Evolutionary conservation across 768 basidiomycete genomes (phyloP).

Genomic region (Boletellus emodensis): DNA sequence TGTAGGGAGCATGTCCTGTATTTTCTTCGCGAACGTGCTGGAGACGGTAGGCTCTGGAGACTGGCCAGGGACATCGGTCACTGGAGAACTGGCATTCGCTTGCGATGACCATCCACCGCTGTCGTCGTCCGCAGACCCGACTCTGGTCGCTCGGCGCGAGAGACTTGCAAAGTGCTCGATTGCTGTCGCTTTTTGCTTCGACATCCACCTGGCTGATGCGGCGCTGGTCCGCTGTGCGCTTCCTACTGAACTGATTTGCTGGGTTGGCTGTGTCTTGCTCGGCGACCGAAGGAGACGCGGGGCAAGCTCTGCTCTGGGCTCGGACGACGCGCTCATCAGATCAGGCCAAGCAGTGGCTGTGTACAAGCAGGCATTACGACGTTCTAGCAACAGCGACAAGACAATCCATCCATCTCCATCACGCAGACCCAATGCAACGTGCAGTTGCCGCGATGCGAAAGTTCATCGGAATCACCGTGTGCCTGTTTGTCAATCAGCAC

Average conservation of each 20-base stretch:
- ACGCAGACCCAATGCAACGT: constrained; percentile 48
- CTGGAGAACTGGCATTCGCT: constrained; percentile 3
- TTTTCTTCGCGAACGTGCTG: constrained; percentile 44
- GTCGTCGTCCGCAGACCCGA: background rate
- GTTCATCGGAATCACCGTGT: constrained; percentile 69
- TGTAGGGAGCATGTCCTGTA: constrained; percentile 49
- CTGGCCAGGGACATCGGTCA: constrained; percentile 11
- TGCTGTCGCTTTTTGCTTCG: constrained; percentile 14
- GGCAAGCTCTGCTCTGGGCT: background rate
- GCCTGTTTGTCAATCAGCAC: constrained; percentile 40
- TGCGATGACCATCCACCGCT: constrained; percentile 6
- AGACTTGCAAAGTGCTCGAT: constrained; percentile 17
- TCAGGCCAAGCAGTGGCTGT: no score
- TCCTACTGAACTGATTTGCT: constrained; percentile 7
- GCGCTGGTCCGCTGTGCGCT: constrained; percentile 3
- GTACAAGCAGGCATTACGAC: background rate
- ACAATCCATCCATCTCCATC: constrained; percentile 1
- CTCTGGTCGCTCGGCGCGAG: constrained; percentile 9
- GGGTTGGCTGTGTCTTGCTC: constrained; percentile 19
- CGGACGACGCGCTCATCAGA: background rate
- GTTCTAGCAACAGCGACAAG: no score
- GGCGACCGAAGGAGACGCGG: constrained; percentile 17
- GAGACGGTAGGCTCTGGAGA: constrained; percentile 32
- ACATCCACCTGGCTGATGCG: constrained; percentile 8
- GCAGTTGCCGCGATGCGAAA: constrained; percentile 82